A percentile compares a stretch with the other conserved stretches of the same genome.
Conservation (phyloP, 768 basidiomycete genomes). For the Boletus sensibilis region DNA sequence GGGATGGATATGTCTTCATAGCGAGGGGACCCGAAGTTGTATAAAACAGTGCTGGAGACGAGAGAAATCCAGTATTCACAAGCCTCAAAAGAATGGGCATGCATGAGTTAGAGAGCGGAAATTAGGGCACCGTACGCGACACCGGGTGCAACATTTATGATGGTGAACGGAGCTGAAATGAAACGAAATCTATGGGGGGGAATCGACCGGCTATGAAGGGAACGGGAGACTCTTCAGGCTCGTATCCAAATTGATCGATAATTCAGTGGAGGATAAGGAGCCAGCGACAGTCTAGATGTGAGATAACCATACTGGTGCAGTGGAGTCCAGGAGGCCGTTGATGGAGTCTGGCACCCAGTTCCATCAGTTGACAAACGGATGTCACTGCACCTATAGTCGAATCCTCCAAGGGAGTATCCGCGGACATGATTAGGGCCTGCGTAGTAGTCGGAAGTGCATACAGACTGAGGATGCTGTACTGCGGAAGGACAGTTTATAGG, state of each 20-base stretch:
- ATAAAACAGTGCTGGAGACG: conserved; percentile 25
- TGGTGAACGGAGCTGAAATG: conserved; percentile 21
- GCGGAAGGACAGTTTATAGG: conserved; percentile 35
- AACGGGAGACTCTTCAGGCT: conserved; percentile 35
- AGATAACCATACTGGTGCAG: conserved; percentile 41
- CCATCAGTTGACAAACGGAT: conserved; percentile 44
- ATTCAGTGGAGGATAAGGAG: conserved; percentile 41
- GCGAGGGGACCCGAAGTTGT: conserved; percentile 26
- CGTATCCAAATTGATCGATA: conserved; percentile 52
- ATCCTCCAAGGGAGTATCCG: conserved; percentile 59
- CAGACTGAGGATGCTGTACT: conserved; percentile 56
- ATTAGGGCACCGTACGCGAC: conserved; percentile 37
- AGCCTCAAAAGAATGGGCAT: conserved; percentile 32
- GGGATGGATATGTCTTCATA: conserved; percentile 66
- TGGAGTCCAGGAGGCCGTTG: conserved; percentile 45
- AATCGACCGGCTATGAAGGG: conserved; percentile 7
- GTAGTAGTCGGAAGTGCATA: conserved; percentile 50
- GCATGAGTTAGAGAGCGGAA: conserved; percentile 40
- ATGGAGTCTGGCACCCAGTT: conserved; percentile 36
- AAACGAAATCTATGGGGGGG: conserved; percentile 29
- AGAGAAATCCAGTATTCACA: conserved; percentile 38
- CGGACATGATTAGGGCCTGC: conserved; percentile 50
- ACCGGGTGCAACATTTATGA: conserved; percentile 32
- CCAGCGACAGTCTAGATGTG: conserved; percentile 43
- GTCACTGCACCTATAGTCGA: conserved; percentile 52